phyloP scores from a whole-genome alignment of 83 land plant genomes.

The Picea abies region DNA sequence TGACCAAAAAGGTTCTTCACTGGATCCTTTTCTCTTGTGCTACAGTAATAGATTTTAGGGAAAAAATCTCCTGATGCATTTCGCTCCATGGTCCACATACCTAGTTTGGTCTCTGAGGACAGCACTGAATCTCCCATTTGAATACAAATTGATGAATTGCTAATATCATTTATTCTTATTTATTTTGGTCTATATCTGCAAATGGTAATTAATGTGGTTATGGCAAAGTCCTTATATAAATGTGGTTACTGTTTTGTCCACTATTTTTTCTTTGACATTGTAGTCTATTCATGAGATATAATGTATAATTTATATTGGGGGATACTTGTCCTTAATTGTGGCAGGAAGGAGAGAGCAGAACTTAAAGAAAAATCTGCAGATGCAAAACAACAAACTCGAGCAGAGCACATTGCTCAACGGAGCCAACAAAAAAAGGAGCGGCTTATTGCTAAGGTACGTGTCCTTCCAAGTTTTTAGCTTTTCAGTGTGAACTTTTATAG shows the following conservation, averaged over 20 bases:
- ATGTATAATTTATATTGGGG: background rate
- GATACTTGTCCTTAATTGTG: background rate
- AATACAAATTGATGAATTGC: background rate
- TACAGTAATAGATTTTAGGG: background rate
- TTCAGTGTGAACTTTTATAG: background rate
- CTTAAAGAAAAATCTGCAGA: slow-evolving; percentile 49
- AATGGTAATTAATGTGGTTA: background rate
- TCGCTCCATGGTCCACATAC: background rate
- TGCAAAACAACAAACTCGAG: slow-evolving; percentile 63
- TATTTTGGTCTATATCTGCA: background rate
- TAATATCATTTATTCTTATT: background rate
- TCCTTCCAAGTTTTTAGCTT: background rate
- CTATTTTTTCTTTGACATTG: background rate
- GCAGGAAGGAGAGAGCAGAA: slow-evolving; percentile 58
- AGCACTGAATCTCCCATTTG: background rate
- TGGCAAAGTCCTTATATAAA: no score
- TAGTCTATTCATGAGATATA: background rate
- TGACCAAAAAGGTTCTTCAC: background rate
- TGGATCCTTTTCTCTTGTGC: background rate
- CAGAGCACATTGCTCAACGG: slow-evolving; percentile 66
- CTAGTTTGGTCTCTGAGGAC: background rate
- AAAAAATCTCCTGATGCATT: no score
- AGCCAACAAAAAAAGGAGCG: slow-evolving; percentile 69
- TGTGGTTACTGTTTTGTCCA: background rate
- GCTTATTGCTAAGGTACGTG: slow-evolving; percentile 63